These are phyloP conservation scores for Penicillium soppii DNA, from an alignment of 495 filamentous ascomycete species.

Conservation along the genomic window DNA sequence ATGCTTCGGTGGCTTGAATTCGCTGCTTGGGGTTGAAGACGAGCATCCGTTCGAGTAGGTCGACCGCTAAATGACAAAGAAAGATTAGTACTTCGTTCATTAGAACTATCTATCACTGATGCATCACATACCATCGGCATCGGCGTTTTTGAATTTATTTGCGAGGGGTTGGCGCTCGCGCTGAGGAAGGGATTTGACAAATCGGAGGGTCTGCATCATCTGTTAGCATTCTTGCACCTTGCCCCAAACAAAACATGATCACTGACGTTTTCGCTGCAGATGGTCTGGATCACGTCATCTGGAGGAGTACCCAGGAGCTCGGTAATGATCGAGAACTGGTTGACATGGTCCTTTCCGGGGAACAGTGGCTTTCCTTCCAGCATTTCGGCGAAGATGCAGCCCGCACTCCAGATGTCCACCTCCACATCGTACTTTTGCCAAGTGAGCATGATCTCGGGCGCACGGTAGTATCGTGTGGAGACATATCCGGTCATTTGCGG, in stretches of 20 bases:
- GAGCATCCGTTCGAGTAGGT: slow-evolving; percentile 93
- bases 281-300: slow-evolving; percentile 97
- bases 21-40: slow-evolving; percentile 95
- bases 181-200: slow-evolving; percentile 97
- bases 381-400: slow-evolving; percentile 99
- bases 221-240: neutral
- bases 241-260: neutral
- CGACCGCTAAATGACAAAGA: slow-evolving; percentile 62
- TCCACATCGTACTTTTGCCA: slow-evolving; percentile 99
- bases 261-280: slow-evolving; percentile 95
- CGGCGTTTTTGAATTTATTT: slow-evolving; percentile 95
- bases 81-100: slow-evolving; percentile 14
- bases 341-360: slow-evolving; percentile 98
- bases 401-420: slow-evolving; percentile 99
- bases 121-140: slow-evolving; percentile 72
- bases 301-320: slow-evolving; percentile 97
- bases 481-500: slow-evolving; percentile 99
- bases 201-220: slow-evolving; percentile 75
- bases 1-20: slow-evolving; percentile 77
- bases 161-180: slow-evolving; percentile 85
- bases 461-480: slow-evolving; percentile 96
- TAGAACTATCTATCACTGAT: neutral
- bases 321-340: slow-evolving; percentile 99
- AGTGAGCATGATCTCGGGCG: slow-evolving; percentile 99
- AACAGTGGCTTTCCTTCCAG: slow-evolving; percentile 97